phyloP scores from a whole-genome alignment of 1,139 yeast genomes.

The Pneumocystis wakefieldiae region DNA sequence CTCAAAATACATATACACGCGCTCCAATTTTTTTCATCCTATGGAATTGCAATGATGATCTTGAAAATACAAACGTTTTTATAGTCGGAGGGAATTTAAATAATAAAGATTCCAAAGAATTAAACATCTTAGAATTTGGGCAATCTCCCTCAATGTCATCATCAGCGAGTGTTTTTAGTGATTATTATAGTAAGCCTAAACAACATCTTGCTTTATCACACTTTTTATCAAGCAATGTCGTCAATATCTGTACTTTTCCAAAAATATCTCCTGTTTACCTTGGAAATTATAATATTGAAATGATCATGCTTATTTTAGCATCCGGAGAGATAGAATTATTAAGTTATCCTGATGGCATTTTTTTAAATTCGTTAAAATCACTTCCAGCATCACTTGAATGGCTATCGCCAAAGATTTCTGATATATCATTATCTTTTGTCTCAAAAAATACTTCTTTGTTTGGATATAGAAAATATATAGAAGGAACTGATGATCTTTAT shows the following conservation, averaged over 20 bases:
- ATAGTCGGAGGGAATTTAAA: constrained; percentile 53
- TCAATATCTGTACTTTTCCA: constrained; percentile 39
- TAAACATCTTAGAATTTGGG: constrained; percentile 64
- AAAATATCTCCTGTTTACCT: constrained; percentile 44
- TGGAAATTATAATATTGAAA: constrained; percentile 55
- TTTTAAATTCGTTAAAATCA: neutral
- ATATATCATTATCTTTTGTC: neutral
- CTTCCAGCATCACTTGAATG: constrained; percentile 2
- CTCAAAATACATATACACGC: constrained; percentile 12
- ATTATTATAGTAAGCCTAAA: constrained; percentile 54
- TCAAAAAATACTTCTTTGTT: neutral
- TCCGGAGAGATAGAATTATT: constrained; percentile 47
- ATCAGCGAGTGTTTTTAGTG: constrained; percentile 68
- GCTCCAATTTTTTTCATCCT: constrained; percentile 32
- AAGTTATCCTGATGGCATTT: constrained; percentile 23
- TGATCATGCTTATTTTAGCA: constrained; percentile 57
- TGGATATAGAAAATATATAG: neutral
- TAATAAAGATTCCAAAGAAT: constrained; percentile 35
- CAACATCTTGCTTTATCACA: constrained; percentile 42
- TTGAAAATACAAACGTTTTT: constrained; percentile 62
- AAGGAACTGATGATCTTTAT: neutral
- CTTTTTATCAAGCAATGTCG: constrained; percentile 25
- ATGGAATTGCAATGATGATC: constrained; percentile 58
- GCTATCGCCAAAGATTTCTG: neutral
- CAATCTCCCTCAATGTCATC: constrained; percentile 55